Evolutionary conservation across 2,329 filamentous ascomycete species (phyloP).

Genomic region (Epichloe coenophiala): DNA sequence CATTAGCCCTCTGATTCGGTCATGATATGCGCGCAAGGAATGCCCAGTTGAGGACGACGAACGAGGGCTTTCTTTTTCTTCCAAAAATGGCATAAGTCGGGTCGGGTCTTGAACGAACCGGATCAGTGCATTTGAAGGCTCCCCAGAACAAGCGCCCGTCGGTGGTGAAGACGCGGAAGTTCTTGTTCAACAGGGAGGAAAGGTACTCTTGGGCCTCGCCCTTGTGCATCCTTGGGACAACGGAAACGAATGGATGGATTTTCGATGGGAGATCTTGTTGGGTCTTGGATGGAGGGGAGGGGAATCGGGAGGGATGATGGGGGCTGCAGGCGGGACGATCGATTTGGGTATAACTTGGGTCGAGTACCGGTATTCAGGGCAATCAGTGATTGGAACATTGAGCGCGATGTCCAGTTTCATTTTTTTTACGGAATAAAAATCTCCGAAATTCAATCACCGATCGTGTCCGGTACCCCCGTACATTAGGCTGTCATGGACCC

Average conservation of each 20-base stretch:
- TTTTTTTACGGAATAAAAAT: too few species aligned
- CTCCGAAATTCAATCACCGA: too few species aligned
- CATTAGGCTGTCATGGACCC: background rate
- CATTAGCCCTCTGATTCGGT: too few species aligned
- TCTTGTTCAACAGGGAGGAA: constrained; percentile 59
- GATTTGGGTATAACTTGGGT: too few species aligned
- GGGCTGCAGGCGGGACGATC: too few species aligned
- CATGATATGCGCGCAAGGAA: background rate
- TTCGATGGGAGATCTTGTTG: background rate
- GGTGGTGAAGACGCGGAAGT: constrained; percentile 63
- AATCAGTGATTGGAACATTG: too few species aligned
- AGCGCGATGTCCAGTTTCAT: too few species aligned
- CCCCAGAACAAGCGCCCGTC: constrained; percentile 85
- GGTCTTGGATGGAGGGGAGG: background rate
- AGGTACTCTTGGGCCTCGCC: constrained; percentile 43
- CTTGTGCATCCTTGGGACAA: constrained; percentile 28
- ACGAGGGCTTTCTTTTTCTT: background rate
- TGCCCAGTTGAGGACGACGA: background rate
- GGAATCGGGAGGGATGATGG: background rate
- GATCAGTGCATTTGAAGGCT: constrained; percentile 87
- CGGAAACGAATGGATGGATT: background rate
- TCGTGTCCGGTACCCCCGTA: too few species aligned
- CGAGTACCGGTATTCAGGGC: too few species aligned
- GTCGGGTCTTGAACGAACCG: constrained; percentile 38
- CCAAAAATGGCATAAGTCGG: too few species aligned